phyloP scores from a whole-genome alignment of 805 yeast species.

The Hanseniaspora hatyaiensis region DNA sequence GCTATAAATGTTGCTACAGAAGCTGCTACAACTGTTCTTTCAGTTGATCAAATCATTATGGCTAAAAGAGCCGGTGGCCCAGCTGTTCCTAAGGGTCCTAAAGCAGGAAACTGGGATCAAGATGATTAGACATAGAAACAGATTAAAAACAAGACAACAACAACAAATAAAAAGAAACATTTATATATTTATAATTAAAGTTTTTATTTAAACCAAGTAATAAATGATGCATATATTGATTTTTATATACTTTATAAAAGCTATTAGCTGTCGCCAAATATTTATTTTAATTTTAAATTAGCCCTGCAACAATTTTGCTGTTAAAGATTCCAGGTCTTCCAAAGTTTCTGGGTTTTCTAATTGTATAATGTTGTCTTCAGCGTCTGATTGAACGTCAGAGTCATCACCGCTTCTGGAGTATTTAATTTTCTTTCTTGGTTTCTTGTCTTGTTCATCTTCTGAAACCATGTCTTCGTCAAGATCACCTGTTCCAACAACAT shows the following conservation, averaged over 20 bases:
- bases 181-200: background rate
- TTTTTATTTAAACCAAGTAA: background rate
- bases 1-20: slow-evolving; percentile 92
- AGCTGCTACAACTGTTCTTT: slow-evolving; percentile 78
- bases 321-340: slow-evolving; percentile 86
- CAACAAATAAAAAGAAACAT: no score
- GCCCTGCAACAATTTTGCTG: slow-evolving; percentile 36
- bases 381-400: slow-evolving; percentile 28
- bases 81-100: slow-evolving; percentile 69
- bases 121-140: slow-evolving; percentile 50
- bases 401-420: slow-evolving; percentile 25
- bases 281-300: no score
- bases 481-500: slow-evolving; percentile 28
- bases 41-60: slow-evolving; percentile 95
- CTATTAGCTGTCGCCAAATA: no score
- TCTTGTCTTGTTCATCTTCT: slow-evolving; percentile 27
- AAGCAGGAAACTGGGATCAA: slow-evolving; percentile 93
- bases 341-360: slow-evolving; percentile 79
- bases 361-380: slow-evolving; percentile 40
- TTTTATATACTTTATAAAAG: no score
- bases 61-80: slow-evolving; percentile 99
- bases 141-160: no score
- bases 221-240: background rate
- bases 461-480: slow-evolving; percentile 29
- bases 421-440: slow-evolving; percentile 30